Evolutionary conservation across 2,329 filamentous ascomycete genomes (phyloP), one percentile per base, ranked within the genome.

Genomic region (Amauroascus verrucosus): DNA sequence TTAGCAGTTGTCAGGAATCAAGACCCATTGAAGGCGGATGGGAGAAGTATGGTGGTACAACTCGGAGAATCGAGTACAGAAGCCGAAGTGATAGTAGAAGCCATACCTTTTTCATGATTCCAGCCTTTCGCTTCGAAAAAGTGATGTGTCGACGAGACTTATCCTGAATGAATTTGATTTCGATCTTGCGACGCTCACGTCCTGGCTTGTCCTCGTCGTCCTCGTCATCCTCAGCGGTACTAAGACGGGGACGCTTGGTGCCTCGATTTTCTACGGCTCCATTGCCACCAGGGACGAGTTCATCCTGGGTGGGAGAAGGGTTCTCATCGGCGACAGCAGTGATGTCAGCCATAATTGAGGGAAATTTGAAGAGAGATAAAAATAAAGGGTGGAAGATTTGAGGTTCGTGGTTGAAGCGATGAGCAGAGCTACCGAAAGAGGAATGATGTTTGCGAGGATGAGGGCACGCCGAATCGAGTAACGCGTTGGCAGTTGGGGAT

Each of bases 101-200:
- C n/a, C 6, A 63, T 70, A 96, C 93, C 89, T 97, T 97, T 81
- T 98, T 97, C 93, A 98, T 97, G 73, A 98, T 97, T 64, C 93
- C 93, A 54, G 93, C 93, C 79, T 98, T 98, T 72, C 93, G 88
- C 83, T 98, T 98, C 63, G 91, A 97, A 73, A 98, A 97, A 66
- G 93, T 97, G 70, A 97, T 98, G 77, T 98, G 93, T 59, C 93
- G 86, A 75, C 93, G 89, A 75, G 91, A 97, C 79, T 98, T 98
- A 76, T 98, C 93, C 74, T 90, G 91, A 73, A 98, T 98, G 77
- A 98, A 98, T 81, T 98, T 98, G 77, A 98, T 98, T 75, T 98
- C 93, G 66, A 98, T 98, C 85, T 98, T 98, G 76, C 93, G 84
- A 69, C 93, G 85, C 81, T 97, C 93, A 73, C 93, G 90, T 67